Base-by-base conservation (phyloP, 805 yeast species). In the Saturnispora mendoncae region DNA sequence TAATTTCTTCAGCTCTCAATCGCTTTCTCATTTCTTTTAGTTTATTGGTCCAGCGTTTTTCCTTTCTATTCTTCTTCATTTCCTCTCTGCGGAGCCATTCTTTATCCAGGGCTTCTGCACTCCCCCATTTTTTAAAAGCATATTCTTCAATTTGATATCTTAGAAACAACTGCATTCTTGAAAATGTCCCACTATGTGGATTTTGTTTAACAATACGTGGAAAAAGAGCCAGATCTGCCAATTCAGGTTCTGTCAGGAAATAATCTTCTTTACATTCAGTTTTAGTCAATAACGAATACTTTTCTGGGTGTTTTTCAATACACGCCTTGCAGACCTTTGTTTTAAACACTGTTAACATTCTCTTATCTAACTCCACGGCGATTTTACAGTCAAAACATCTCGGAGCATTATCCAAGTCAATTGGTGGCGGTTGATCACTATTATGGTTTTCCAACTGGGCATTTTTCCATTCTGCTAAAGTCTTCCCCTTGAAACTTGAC, bases 241-340 rank as follows among this genome's bases (percentile, higher is more conserved):
- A 68, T 57, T 92, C 98, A 0, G 97, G 92, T 37, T 92, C 98
- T 0, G 99, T 92, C 23, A 92, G 60, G 32, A 92, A 71, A 58
- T 92, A 92, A 62, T 92, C 99, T 51, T 84, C 90, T 31, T 78
- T 74, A 59, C 96, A 87, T 61, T 92, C 99, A 0, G 99, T 92
- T 62, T 92, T 92, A 6, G 99, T 92, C 39, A 92, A 62, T 17
- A 92, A 61, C 0, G 97, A 76, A 58, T 90, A 92, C 54, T 92
- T 92, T 30, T 92, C 95, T 0, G 96, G 95, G 18, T 64, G 62
- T 44, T 70, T 69, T 51, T 75, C 76, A 26, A 76, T 77, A 60
- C 98, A 92, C 39, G 71, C 67, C 38, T 80, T 74, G 59, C 99
- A 92, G 7, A 88, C 96, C 12, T 84, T 67, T 23, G 80, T 65